Base-by-base conservation (phyloP, 1,284 basidiomycete genomes). In the Tilletia caries region DNA sequence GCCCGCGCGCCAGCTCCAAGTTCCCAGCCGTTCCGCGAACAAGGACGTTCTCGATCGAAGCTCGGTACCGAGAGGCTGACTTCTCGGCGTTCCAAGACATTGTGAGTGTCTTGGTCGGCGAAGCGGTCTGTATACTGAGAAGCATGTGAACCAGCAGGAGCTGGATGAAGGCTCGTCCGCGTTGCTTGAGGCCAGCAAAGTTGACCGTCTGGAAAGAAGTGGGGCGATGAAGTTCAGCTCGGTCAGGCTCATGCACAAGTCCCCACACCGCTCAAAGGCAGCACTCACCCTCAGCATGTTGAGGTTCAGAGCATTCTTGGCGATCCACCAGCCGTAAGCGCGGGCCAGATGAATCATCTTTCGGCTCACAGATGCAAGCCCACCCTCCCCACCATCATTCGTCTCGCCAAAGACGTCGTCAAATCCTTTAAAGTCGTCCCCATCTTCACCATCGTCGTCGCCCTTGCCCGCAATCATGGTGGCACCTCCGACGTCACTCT, bases 301-400 rank as follows among this genome's bases (percentile, higher is more conserved):
- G 54, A 98, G 84, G 29, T 89, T 86, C 29, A 91, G 85, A 20
- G 87, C 87, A 65, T 89, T 90, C 79, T 91, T 90, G 0, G 90
- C 91, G 41, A 93, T 86, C 88, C 91, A 91, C 90, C 92, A 95
- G 0, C 88, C 91, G 77, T 92, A 92, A 2, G 91, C 89, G 70
- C 87, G 87, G 29, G 92, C 92, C 15, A 92, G 78, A 77, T 91
- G 92, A 33, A 92, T 86, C 64, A 86, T 87, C 76, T 88, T 87
- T 6, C 73, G 58, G n/a, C n/a, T 34, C 54, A 60, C 50, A 13
- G 50, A n/a, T 12, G 44, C 25, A 29, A 34, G 18, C 3, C 58
- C 58, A 33, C 58, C 33, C 12, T 27, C 41, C 37, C 27, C 62
- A n/a, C 12, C 25, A 29, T 10, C 64, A 6, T n/a, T 29, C 25